Conservation (phyloP, 1,284 basidiomycete genomes). For the Cryptococcus sp. region DNA sequence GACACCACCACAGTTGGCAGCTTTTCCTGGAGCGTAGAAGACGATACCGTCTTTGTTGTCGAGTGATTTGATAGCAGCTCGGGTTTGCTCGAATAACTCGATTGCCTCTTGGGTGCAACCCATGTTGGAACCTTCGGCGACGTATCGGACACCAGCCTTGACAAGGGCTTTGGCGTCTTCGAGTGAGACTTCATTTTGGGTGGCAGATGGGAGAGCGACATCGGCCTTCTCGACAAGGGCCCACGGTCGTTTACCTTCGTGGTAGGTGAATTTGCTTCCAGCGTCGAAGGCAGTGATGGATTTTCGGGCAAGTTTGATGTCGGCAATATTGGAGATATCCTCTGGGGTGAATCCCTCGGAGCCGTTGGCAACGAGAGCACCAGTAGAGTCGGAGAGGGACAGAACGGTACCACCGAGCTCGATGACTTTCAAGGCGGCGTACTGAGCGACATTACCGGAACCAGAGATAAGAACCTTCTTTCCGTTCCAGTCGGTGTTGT, state of each 20-base stretch:
- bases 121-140: constrained; percentile 75
- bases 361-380: constrained; percentile 58
- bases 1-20: constrained; percentile 67
- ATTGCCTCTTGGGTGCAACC: constrained; percentile 68
- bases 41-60: constrained; percentile 42
- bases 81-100: constrained; percentile 64
- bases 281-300: constrained; percentile 55
- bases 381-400: constrained; percentile 75
- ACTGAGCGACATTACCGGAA: constrained; percentile 70
- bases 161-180: constrained; percentile 68
- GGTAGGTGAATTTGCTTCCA: constrained; percentile 58
- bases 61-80: constrained; percentile 52
- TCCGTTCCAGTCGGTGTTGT: constrained; percentile 52
- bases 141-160: constrained; percentile 65
- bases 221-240: constrained; percentile 63
- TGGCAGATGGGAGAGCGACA: constrained; percentile 70
- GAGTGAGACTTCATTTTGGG: constrained; percentile 68
- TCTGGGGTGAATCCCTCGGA: constrained; percentile 58
- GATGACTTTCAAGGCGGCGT: constrained; percentile 72
- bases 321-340: constrained; percentile 57
- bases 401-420: constrained; percentile 70
- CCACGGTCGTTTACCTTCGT: constrained; percentile 69
- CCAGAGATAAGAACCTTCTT: constrained; percentile 68
- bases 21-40: constrained; percentile 70
- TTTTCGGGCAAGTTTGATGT: constrained; percentile 63